A percentile compares a stretch with the other conserved stretches of the same genome.
phyloP scores from a whole-genome alignment of 139 green algal species.

The Astrephomene gubernaculifera region DNA sequence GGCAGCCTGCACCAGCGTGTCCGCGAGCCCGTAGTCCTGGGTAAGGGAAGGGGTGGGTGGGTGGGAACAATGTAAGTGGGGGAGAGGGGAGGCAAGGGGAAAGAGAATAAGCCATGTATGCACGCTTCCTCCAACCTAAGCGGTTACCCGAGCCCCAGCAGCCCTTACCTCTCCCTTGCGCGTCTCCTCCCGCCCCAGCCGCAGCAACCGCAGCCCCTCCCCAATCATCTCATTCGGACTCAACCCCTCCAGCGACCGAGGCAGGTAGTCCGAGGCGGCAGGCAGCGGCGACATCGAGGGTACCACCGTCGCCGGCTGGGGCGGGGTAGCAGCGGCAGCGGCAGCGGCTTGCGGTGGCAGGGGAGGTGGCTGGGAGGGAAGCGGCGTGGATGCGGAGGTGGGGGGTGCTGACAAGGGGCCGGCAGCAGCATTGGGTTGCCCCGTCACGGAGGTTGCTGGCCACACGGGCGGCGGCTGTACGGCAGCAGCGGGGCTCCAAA shows the following conservation, averaged over 20 bases:
- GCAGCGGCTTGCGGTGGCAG: background rate
- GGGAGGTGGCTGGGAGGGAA: background rate
- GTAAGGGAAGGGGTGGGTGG: background rate
- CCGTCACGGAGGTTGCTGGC: no score
- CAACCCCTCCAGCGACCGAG: constrained; percentile 20
- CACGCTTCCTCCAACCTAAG: background rate
- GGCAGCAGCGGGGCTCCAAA: no score
- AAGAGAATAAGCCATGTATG: no score
- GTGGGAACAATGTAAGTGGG: background rate
- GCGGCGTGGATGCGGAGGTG: background rate
- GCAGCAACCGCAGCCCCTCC: constrained; percentile 53
- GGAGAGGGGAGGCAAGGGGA: background rate
- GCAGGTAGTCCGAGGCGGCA: background rate
- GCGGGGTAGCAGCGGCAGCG: background rate
- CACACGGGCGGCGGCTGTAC: no score
- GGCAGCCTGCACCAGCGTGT: constrained; percentile 33
- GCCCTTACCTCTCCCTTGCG: constrained; percentile 49
- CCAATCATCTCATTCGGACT: constrained; percentile 37
- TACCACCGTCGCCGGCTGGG: background rate
- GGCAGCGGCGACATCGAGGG: background rate
- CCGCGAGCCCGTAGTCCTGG: constrained; percentile 54
- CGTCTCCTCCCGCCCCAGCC: constrained; percentile 56
- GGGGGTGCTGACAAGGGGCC: background rate
- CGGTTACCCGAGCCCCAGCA: background rate
- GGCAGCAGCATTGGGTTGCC: no score